A percentile compares a stretch with the other conserved stretches of the same genome.
These are phyloP conservation scores for Paraleonurus japonicus DNA, from an alignment of 257 asterid genomes.

Conservation along the genomic window DNA sequence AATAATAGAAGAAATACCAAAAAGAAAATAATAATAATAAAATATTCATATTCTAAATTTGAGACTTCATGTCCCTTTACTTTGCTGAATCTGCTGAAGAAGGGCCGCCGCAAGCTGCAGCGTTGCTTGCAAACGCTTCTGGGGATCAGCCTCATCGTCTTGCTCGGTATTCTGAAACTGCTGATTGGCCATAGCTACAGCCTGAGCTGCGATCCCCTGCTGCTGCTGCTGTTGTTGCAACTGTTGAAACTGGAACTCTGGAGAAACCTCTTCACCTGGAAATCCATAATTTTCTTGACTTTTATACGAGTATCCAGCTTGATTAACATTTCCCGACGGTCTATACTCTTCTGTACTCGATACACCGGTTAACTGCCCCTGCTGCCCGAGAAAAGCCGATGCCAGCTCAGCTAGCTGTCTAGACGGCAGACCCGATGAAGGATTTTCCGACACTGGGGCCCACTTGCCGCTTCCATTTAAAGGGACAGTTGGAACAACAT, in stretches of 20 bases:
- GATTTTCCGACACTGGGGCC: constrained; percentile 39
- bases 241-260: constrained; percentile 55
- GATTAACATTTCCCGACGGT: constrained; percentile 40
- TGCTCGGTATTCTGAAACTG: constrained; percentile 44
- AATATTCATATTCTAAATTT: neutral
- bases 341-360: constrained; percentile 41
- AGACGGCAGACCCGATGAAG: constrained; percentile 48
- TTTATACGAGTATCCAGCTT: constrained; percentile 39
- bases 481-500: constrained; percentile 19
- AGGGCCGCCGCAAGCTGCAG: constrained; percentile 89
- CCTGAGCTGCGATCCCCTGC: constrained; percentile 35
- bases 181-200: constrained; percentile 41
- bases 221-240: constrained; percentile 42
- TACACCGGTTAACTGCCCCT: constrained; percentile 43
- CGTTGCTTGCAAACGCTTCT: constrained; percentile 85
- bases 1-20: neutral
- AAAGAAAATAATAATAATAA: neutral
- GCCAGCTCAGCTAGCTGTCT: constrained; percentile 78
- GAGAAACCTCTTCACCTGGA: constrained; percentile 38
- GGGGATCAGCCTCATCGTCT: constrained; percentile 69
- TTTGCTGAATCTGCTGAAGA: constrained; percentile 93
- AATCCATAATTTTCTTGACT: constrained; percentile 41
- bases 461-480: constrained; percentile 38
- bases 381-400: constrained; percentile 72
- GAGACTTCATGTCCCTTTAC: constrained; percentile 54